A percentile compares a stretch with the other conserved stretches of the same genome.
These are phyloP conservation scores for Aegilops bicornis DNA, from an alignment of 176 grass and related monocot genomes.

Conservation along the genomic window DNA sequence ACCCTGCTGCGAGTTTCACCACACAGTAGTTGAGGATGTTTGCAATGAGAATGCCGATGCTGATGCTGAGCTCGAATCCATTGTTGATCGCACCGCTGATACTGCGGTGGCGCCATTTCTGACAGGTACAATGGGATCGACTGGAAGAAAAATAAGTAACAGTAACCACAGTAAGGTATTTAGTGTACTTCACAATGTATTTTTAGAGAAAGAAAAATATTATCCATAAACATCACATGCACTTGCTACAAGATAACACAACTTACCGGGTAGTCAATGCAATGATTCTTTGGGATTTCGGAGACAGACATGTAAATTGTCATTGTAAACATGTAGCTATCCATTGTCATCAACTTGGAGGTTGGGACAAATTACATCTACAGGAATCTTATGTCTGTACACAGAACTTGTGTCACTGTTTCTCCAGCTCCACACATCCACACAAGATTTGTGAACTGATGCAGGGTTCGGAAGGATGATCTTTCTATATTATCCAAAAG, in stretches of 20 bases:
- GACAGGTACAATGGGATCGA: slow-evolving; percentile 85
- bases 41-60: slow-evolving; percentile 65
- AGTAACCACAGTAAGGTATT: slow-evolving; percentile 12
- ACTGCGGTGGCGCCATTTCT: slow-evolving; percentile 73
- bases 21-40: slow-evolving; percentile 91
- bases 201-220: background rate
- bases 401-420: background rate
- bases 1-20: slow-evolving; percentile 35
- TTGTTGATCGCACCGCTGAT: slow-evolving; percentile 85
- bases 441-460: background rate
- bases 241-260: background rate
- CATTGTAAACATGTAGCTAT: background rate
- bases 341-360: background rate
- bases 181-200: background rate
- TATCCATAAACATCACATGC: background rate
- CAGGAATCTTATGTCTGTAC: background rate
- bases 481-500: background rate
- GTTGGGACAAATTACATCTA: background rate
- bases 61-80: slow-evolving; percentile 74
- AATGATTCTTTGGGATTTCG: background rate
- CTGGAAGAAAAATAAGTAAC: slow-evolving; percentile 3
- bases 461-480: background rate
- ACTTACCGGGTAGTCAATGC: background rate
- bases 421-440: background rate
- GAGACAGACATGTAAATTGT: background rate